These are phyloP conservation scores for Rhizomucor miehei DNA, from an alignment of 371 early-diverging fungal genomes.

Conservation along the genomic window DNA sequence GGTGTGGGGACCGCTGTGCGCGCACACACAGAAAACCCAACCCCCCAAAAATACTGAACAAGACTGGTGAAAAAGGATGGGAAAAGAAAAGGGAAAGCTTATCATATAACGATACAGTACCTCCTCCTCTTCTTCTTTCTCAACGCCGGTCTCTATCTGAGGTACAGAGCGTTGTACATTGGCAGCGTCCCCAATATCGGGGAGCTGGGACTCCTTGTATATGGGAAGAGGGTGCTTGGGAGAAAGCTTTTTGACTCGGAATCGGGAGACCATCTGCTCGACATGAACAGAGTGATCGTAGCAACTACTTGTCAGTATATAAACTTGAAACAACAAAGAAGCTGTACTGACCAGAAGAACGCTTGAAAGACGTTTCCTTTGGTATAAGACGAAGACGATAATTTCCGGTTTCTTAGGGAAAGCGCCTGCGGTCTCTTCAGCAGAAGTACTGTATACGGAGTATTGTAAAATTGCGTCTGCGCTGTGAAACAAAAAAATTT, in stretches of 20 bases:
- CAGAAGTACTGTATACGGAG: background rate
- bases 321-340: slow-evolving; percentile 4
- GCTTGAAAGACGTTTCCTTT: slow-evolving; percentile 1
- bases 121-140: slow-evolving; percentile 70
- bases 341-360: slow-evolving; percentile 13
- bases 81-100: background rate
- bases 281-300: background rate
- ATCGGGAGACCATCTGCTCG: slow-evolving; percentile 61
- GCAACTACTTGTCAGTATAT: slow-evolving; percentile 11
- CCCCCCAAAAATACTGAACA: slow-evolving; percentile 12
- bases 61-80: background rate
- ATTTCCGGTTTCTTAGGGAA: background rate
- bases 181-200: slow-evolving; percentile 80
- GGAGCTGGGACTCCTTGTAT: slow-evolving; percentile 75
- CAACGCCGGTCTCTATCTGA: slow-evolving; percentile 69
- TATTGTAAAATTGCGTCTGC: slow-evolving; percentile 4
- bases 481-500: background rate
- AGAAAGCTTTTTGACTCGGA: slow-evolving; percentile 91
- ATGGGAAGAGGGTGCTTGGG: slow-evolving; percentile 80
- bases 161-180: slow-evolving; percentile 72
- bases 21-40: slow-evolving; percentile 7
- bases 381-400: background rate
- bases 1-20: no score
- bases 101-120: slow-evolving; percentile 24
- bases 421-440: background rate